Percentiles rank a stretch among this genome's conserved stretches.
phyloP scores from a whole-genome alignment of 1,284 basidiomycete genomes.

The Porodaedalea pini region DNA sequence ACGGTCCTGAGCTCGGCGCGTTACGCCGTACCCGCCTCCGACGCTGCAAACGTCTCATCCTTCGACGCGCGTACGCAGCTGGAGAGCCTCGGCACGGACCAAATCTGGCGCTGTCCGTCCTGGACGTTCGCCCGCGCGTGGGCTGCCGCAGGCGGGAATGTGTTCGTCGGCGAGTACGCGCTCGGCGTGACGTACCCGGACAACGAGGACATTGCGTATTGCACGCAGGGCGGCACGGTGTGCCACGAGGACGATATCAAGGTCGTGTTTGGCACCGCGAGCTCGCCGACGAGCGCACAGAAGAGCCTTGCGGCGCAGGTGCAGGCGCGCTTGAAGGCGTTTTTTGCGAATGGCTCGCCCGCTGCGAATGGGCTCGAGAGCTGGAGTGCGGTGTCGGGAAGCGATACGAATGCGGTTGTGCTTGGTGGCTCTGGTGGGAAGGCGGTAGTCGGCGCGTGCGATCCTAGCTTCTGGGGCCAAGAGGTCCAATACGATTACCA shows the following conservation, averaged over 20 bases:
- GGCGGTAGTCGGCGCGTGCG: constrained; percentile 55
- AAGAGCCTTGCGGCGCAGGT: constrained; percentile 55
- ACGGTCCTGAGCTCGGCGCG: constrained; percentile 44
- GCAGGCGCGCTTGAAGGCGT: constrained; percentile 65
- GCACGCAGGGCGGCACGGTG: constrained; percentile 48
- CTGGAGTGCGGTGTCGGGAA: constrained; percentile 51
- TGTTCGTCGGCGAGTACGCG: constrained; percentile 66
- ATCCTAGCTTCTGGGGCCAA: constrained; percentile 63
- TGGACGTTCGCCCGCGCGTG: constrained; percentile 69
- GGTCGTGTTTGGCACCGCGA: constrained; percentile 71
- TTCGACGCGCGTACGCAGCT: constrained; percentile 54
- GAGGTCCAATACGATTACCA: constrained; percentile 69
- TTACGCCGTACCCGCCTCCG: constrained; percentile 40
- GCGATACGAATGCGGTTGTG: constrained; percentile 48
- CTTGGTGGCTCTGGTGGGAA: constrained; percentile 50
- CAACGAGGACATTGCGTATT: constrained; percentile 53
- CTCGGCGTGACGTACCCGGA: constrained; percentile 67
- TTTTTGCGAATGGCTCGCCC: constrained; percentile 57
- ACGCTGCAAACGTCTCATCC: constrained; percentile 30
- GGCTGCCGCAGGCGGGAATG: constrained; percentile 60
- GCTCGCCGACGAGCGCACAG: constrained; percentile 52
- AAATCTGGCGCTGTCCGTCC: constrained; percentile 64
- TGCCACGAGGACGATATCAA: constrained; percentile 76
- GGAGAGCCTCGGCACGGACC: constrained; percentile 63
- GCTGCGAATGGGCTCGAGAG: constrained; percentile 6